These are phyloP conservation scores for Aegle marmelos DNA, from an alignment of 345 rosid genomes.

Conservation along the genomic window DNA sequence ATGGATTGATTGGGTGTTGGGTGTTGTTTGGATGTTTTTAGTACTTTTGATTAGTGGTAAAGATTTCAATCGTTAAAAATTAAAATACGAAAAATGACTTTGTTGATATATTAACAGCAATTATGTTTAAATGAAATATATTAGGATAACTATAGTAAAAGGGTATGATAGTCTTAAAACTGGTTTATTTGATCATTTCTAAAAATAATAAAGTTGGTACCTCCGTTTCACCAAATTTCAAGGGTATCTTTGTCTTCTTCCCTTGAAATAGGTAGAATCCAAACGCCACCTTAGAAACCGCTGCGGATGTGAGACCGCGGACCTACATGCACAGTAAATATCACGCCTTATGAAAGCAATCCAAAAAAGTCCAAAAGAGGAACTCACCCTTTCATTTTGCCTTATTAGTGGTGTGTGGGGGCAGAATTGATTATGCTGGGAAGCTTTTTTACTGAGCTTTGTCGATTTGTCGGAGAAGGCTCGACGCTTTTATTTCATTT, in stretches of 20 bases:
- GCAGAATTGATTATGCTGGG: slow-evolving; percentile 55
- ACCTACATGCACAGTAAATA: slow-evolving; percentile 39
- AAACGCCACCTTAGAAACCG: not conserved
- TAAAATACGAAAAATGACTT: too few species aligned
- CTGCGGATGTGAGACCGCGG: slow-evolving; percentile 12
- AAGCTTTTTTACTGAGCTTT: slow-evolving; percentile 34
- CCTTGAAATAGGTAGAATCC: not conserved
- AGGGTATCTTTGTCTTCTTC: too few species aligned
- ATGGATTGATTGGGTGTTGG: slow-evolving; percentile 8
- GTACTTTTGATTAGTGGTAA: not conserved
- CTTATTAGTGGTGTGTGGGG: slow-evolving; percentile 59
- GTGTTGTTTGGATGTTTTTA: not conserved
- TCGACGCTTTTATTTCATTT: slow-evolving; percentile 10
- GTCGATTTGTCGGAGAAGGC: slow-evolving; percentile 51
- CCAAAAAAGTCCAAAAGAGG: slow-evolving; percentile 58
- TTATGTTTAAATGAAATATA: too few species aligned
- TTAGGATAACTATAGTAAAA: too few species aligned
- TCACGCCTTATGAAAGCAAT: slow-evolving; percentile 71
- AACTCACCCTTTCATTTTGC: slow-evolving; percentile 41
- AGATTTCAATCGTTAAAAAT: too few species aligned
- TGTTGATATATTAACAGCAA: too few species aligned
- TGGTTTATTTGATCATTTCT: too few species aligned
- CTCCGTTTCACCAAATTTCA: too few species aligned
- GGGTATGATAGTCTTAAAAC: too few species aligned
- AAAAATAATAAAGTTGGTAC: too few species aligned